Percentiles rank a stretch among this genome's conserved stretches.
Evolutionary conservation across 2,329 filamentous ascomycete genomes (phyloP).

Genomic region (Phyllosticta capitalensis): DNA sequence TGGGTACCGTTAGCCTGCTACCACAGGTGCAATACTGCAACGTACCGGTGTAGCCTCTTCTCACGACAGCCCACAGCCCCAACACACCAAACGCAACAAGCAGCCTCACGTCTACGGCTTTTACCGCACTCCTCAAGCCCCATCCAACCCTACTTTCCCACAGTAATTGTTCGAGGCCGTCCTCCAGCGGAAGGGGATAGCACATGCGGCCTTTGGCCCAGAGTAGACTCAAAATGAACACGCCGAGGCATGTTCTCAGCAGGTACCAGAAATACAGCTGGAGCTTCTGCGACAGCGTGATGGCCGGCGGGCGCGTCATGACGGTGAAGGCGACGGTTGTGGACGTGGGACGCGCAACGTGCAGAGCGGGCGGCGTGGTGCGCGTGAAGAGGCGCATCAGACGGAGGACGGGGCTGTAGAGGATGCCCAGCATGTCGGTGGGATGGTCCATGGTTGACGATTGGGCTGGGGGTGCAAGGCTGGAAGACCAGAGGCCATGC

Average conservation of each 20-base stretch:
- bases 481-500: not conserved
- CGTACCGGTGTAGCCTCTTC: slow-evolving; percentile 43
- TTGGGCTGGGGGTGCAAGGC: not conserved
- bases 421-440: not conserved
- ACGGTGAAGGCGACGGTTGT: slow-evolving; percentile 91
- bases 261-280: slow-evolving; percentile 35
- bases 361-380: slow-evolving; percentile 5
- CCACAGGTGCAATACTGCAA: slow-evolving; percentile 11
- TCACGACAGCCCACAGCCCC: slow-evolving; percentile 36
- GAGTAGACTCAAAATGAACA: slow-evolving; percentile 29
- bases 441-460: slow-evolving; percentile 1
- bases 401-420: not conserved
- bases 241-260: slow-evolving; percentile 35
- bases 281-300: slow-evolving; percentile 35
- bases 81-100: slow-evolving; percentile 30
- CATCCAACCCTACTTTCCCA: slow-evolving; percentile 10
- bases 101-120: slow-evolving; percentile 31
- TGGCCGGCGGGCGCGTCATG: slow-evolving; percentile 58
- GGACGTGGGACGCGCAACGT: slow-evolving; percentile 42
- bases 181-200: not conserved
- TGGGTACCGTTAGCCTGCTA: slow-evolving; percentile 23
- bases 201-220: slow-evolving; percentile 19
- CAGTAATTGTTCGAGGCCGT: not conserved
- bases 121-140: slow-evolving; percentile 28
- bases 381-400: not conserved